phyloP scores from a whole-genome alignment of 768 basidiomycete species.

The Pulveroboletus sp. region DNA sequence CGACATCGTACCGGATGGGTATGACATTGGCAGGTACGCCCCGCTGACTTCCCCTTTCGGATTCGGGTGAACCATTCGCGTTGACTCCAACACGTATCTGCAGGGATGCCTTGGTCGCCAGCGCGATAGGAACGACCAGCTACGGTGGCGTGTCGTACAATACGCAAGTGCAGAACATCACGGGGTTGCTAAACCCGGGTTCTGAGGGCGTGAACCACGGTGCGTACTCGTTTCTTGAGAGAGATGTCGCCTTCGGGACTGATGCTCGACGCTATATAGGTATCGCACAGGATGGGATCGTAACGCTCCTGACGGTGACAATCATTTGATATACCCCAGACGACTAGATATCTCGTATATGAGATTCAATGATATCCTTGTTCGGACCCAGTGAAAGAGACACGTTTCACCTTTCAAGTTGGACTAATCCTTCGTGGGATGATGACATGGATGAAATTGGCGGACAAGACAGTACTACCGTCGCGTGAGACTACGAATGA shows the following conservation, averaged over 20 bases:
- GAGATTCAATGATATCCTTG: too few relatives aligned
- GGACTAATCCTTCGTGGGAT: too few relatives aligned
- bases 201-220: slow-evolving; percentile 49
- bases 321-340: too few relatives aligned
- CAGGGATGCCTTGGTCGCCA: slow-evolving; percentile 38
- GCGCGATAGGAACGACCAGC: slow-evolving; percentile 37
- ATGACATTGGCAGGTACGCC: slow-evolving; percentile 41
- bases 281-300: slow-evolving; percentile 55
- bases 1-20: slow-evolving; percentile 43
- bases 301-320: slow-evolving; percentile 50
- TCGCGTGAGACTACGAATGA: too few relatives aligned
- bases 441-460: too few relatives aligned
- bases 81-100: too few relatives aligned
- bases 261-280: slow-evolving; percentile 34
- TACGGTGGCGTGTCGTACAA: slow-evolving; percentile 46
- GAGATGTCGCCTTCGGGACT: neutral
- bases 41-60: too few relatives aligned
- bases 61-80: too few relatives aligned
- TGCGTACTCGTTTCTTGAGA: slow-evolving; percentile 15
- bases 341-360: too few relatives aligned
- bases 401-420: too few relatives aligned
- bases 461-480: too few relatives aligned
- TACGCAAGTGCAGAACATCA: slow-evolving; percentile 43
- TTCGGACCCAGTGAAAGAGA: too few relatives aligned
- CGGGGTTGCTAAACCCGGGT: slow-evolving; percentile 52